Percentiles rank a stretch among this genome's conserved stretches.
Evolutionary conservation across 2,329 filamentous ascomycete species (phyloP).

Genomic region (Diaporthe sp.): DNA sequence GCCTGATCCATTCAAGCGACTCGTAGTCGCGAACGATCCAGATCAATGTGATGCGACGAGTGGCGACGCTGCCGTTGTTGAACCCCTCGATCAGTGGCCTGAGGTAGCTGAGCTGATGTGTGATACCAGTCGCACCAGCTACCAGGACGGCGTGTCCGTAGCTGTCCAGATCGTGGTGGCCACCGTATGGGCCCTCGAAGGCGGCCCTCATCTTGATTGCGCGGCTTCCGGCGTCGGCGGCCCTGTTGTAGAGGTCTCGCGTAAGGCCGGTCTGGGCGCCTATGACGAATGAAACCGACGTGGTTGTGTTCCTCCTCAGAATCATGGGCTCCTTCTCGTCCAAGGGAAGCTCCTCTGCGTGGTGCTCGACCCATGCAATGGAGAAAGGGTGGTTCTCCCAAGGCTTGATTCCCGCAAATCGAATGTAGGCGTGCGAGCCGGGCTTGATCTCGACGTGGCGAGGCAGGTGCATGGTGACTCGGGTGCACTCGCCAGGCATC

Average conservation of each 20-base stretch:
- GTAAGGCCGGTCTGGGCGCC: conserved; percentile 92
- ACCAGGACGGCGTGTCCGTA: conserved; percentile 94
- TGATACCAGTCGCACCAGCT: conserved; percentile 94
- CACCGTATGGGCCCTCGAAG: conserved; percentile 91
- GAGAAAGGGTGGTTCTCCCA: conserved; percentile 87
- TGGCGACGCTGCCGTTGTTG: conserved; percentile 80
- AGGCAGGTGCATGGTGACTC: conserved; percentile 79
- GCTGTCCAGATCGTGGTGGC: conserved; percentile 87
- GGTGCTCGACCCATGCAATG: conserved; percentile 79
- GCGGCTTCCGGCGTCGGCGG: conserved; percentile 65
- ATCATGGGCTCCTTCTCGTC: conserved; percentile 57
- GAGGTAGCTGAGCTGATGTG: conserved; percentile 92
- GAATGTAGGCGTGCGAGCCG: conserved; percentile 82
- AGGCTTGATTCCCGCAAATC: conserved; percentile 74
- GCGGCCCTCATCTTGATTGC: conserved; percentile 77
- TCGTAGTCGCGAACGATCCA: conserved; percentile 95
- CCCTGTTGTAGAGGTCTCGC: conserved; percentile 81
- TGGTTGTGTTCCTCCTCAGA: conserved; percentile 54
- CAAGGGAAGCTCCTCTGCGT: conserved; percentile 54
- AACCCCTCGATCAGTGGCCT: conserved; percentile 81
- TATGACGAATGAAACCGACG: conserved; percentile 83
- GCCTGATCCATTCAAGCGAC: conserved; percentile 92
- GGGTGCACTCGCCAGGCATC: conserved; percentile 77
- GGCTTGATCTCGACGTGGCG: conserved; percentile 76
- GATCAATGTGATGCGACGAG: conserved; percentile 84